Conservation (phyloP, 371 early-diverging fungal species). For the Lichtheimia hyalospora region DNA sequence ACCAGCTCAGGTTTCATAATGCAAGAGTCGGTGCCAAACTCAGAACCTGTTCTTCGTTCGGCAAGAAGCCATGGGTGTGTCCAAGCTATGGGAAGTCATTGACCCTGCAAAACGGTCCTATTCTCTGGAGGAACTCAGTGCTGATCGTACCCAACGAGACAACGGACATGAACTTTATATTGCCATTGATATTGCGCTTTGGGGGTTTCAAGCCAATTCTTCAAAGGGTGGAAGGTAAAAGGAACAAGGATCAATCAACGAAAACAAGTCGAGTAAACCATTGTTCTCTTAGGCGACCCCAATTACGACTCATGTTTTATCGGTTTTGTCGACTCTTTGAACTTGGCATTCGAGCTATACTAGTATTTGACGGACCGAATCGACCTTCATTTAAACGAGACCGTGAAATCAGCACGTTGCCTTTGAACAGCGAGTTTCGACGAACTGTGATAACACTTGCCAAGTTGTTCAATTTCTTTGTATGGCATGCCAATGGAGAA, state of each 20-base stretch:
- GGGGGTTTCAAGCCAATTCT: conserved; percentile 27
- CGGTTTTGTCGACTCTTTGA: conserved; percentile 31
- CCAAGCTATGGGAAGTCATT: conserved; percentile 15
- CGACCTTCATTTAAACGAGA: conserved; percentile 35
- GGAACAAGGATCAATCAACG: neutral
- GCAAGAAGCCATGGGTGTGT: conserved; percentile 11
- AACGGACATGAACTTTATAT: conserved; percentile 16
- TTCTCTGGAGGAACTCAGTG: conserved; percentile 87
- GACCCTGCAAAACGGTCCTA: conserved; percentile 39
- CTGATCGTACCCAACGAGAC: conserved; percentile 21
- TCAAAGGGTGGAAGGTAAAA: conserved; percentile 29
- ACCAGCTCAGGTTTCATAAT: too few species aligned
- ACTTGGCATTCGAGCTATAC: conserved; percentile 38
- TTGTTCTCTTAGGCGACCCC: conserved; percentile 13
- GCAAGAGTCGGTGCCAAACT: too few species aligned
- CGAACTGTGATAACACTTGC: conserved; percentile 15
- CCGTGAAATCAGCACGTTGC: conserved; percentile 14
- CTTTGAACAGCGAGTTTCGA: conserved; percentile 11
- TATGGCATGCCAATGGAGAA: conserved; percentile 42
- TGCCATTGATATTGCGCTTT: conserved; percentile 38
- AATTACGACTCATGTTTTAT: conserved; percentile 29
- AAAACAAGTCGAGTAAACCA: neutral
- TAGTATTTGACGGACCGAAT: conserved; percentile 42
- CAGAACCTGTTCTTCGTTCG: neutral
- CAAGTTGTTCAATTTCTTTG: conserved; percentile 23